Conservation (phyloP, 2,329 filamentous ascomycete genomes). For the Calonectria crousiana region DNA sequence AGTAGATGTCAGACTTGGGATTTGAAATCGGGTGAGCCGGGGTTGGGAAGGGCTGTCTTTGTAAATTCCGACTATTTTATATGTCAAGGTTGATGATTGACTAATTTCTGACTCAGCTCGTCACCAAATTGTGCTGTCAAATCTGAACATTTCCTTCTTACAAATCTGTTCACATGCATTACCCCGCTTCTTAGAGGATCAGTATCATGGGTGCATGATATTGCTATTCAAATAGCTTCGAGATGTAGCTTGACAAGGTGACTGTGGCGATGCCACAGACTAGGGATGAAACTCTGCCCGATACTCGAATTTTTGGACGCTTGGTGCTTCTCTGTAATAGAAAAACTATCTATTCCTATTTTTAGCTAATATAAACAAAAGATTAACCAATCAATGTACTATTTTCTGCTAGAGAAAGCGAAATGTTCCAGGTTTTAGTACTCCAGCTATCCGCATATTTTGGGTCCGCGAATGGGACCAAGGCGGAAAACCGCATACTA, state of each 20-base stretch:
- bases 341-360: not conserved
- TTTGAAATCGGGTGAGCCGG: not conserved
- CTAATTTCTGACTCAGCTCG: slow-evolving; percentile 20
- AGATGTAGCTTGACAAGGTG: not conserved
- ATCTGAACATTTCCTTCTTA: not conserved
- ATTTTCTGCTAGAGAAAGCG: not conserved
- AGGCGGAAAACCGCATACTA: not conserved
- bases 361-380: not conserved
- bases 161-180: not conserved
- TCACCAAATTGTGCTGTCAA: not conserved
- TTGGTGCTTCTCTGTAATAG: not conserved
- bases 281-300: not conserved
- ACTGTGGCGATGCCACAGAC: too few species aligned
- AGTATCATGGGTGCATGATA: not conserved
- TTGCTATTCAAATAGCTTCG: not conserved
- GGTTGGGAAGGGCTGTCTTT: too few species aligned
- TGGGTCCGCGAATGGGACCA: not conserved
- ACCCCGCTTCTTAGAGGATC: not conserved
- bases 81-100: too few species aligned
- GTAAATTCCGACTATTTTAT: not conserved
- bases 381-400: not conserved
- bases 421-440: not conserved
- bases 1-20: too few species aligned
- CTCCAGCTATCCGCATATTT: not conserved
- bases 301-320: not conserved